Evolutionary conservation across 805 yeast species (phyloP).

Genomic region (Hanseniaspora meyeri): DNA sequence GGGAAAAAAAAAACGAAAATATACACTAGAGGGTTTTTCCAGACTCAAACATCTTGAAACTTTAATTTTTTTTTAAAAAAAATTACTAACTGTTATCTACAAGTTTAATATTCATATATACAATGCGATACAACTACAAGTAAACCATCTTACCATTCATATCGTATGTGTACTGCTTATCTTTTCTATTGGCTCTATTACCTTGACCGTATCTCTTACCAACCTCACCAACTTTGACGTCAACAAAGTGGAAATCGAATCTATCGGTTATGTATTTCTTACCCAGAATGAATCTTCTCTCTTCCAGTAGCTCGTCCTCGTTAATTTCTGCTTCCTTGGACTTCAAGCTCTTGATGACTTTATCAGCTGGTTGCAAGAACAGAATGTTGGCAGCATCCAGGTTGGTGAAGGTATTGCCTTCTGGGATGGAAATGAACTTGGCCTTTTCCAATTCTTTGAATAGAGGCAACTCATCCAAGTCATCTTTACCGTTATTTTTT

Average conservation of each 20-base stretch:
- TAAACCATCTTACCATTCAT: conserved; percentile 46
- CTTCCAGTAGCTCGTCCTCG: conserved; percentile 16
- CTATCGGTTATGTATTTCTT: conserved; percentile 57
- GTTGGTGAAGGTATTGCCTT: conserved; percentile 91
- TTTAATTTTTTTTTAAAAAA: background rate
- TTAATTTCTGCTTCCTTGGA: conserved; percentile 31
- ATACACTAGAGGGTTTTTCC: too few species aligned
- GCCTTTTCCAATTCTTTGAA: conserved; percentile 73
- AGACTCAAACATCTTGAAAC: too few species aligned
- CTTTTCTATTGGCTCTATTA: conserved; percentile 75
- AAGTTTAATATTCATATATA: background rate
- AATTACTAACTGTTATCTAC: background rate
- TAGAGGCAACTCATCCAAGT: conserved; percentile 86
- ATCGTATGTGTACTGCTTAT: conserved; percentile 62
- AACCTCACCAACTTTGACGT: conserved; percentile 68
- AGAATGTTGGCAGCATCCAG: conserved; percentile 82
- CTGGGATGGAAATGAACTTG: conserved; percentile 79
- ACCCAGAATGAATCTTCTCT: conserved; percentile 39
- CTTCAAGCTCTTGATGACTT: conserved; percentile 54
- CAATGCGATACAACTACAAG: conserved; percentile 15
- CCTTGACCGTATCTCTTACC: conserved; percentile 89
- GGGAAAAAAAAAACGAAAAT: background rate
- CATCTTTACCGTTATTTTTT: conserved; percentile 36
- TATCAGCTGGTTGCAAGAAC: conserved; percentile 77
- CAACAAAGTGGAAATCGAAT: conserved; percentile 57